Base-by-base conservation (phyloP, 352 stramenopile genomes). In the Phytophthora fragariaefolia region DNA sequence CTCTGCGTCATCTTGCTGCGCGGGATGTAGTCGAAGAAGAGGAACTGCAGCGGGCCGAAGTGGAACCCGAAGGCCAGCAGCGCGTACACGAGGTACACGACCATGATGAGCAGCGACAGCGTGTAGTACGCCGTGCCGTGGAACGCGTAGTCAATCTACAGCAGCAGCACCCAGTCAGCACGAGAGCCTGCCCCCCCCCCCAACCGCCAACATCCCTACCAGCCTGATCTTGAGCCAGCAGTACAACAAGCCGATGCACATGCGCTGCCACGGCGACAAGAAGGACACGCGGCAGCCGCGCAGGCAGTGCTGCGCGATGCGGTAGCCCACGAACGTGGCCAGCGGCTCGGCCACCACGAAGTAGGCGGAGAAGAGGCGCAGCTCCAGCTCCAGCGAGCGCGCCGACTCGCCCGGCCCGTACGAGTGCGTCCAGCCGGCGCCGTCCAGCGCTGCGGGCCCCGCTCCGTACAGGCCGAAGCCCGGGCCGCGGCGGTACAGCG, bases 111-210 rank as follows among this genome's bases (percentile, higher is more conserved):
- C 45, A 89, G 75, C 32, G 85, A 86, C 49, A 85, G 66, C 34
- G 65, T 85, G 62, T 79, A 85, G 71, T 93, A 93, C 27, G 75
- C 72, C 24, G 85, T 89, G 54, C 77, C 85, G 56, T 89, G 85
- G 74, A 93, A 93, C 23, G 81, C 85, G 54, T 91, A 92, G 78
- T 91, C 80, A 53, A 93, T 93, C 76, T 91, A 27, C 28, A 51
- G 52, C 18, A 38, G 17, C 28, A 9, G 66, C 24, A 59, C 46
- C 8, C 18, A 48, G 47, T 42, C 43, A 54, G 56, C 49, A 71
- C 43, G 22, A 46, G 7, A 6, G 13, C 3, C 6, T 32, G 0
- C 9, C n/a, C 24, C 12, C 23, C 9, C 38, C 53, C 15, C 17
- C 15, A 3, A 63, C 22, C 24, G 42, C 34, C 61, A 46, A 24